Evolutionary conservation across 179 eudicot species (phyloP).

Genomic region (Beta lomatogona): DNA sequence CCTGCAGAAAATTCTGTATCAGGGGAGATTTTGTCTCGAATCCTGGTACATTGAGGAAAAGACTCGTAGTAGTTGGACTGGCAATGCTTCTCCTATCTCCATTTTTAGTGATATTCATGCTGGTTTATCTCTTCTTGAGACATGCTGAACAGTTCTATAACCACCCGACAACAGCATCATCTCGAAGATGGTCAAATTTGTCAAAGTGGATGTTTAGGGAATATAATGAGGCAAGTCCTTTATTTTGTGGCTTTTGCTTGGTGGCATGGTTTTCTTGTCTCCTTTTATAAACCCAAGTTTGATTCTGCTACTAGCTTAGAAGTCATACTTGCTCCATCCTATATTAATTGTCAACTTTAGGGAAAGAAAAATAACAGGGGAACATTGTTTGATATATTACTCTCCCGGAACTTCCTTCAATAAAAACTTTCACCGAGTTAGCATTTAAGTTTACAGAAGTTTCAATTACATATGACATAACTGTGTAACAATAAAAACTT

Average conservation of each 20-base stretch:
- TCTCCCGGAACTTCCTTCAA: no score
- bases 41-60: conserved; percentile 73
- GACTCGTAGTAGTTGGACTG: conserved; percentile 80
- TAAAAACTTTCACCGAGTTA: neutral
- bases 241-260: neutral
- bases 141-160: conserved; percentile 98
- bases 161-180: conserved; percentile 91
- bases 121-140: conserved; percentile 92
- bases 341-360: neutral
- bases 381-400: neutral
- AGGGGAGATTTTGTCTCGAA: conserved; percentile 76
- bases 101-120: conserved; percentile 85
- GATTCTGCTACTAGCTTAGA: neutral
- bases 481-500: neutral
- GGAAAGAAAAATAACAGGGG: neutral
- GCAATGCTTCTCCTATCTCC: conserved; percentile 91
- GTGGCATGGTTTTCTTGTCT: neutral
- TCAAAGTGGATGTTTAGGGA: conserved; percentile 95
- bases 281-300: neutral
- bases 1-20: conserved; percentile 76
- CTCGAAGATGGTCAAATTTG: conserved; percentile 97
- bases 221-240: conserved; percentile 77
- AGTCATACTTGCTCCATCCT: neutral
- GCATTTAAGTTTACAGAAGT: neutral
- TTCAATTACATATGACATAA: no score